phyloP scores from a whole-genome alignment of 306 rosid genomes.

The Rosa persica region DNA sequence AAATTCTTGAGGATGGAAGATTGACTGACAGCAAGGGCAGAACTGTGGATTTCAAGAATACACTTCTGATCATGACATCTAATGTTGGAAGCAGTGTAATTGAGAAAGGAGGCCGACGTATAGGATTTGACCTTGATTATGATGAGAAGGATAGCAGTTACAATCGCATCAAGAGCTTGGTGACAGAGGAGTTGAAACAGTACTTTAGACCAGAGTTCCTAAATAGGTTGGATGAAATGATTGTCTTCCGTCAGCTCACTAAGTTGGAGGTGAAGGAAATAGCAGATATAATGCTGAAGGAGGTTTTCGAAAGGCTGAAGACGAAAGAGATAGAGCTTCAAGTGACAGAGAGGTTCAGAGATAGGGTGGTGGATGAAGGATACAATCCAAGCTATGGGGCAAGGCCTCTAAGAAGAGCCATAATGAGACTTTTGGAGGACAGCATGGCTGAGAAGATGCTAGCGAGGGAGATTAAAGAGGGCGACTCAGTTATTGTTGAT shows the following conservation, averaged over 20 bases:
- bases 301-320: conserved; percentile 86
- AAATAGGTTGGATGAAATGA: conserved; percentile 94
- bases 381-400: conserved; percentile 97
- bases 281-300: conserved; percentile 91
- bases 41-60: conserved; percentile 94
- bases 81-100: conserved; percentile 96
- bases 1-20: conserved; percentile 93
- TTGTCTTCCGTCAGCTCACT: conserved; percentile 91
- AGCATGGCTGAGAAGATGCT: conserved; percentile 99
- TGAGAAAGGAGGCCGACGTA: conserved; percentile 89
- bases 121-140: conserved; percentile 85
- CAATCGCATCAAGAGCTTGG: conserved; percentile 89
- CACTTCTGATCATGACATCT: conserved; percentile 94
- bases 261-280: conserved; percentile 93
- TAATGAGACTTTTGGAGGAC: conserved; percentile 95
- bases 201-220: conserved; percentile 92
- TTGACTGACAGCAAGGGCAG: conserved; percentile 95
- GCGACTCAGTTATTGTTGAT: conserved; percentile 90
- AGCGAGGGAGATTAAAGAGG: conserved; percentile 88
- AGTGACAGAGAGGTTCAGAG: conserved; percentile 90
- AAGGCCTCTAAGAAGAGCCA: conserved; percentile 95
- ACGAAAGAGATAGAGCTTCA: conserved; percentile 76
- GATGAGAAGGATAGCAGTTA: conserved; percentile 95
- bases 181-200: conserved; percentile 86
- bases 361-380: conserved; percentile 91